Evolutionary conservation across 139 green algal genomes (phyloP), one percentile per base, ranked within the genome.

Genomic region (Gonium pectorale): DNA sequence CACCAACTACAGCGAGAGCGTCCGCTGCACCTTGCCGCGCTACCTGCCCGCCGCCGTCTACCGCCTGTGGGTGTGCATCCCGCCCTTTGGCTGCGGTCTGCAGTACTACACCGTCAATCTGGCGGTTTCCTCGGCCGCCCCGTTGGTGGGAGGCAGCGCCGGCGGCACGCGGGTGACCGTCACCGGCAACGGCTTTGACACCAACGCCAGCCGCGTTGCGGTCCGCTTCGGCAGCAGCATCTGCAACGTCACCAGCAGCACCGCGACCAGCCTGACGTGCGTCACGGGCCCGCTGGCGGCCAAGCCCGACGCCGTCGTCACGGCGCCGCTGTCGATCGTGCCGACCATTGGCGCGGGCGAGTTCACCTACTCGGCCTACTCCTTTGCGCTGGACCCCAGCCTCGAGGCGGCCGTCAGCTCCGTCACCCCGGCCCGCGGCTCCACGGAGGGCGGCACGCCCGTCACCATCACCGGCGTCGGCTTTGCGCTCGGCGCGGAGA

Each of bases 401-500:
- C 66, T 92, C 5, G 93, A 92, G n/a, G 46, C 87, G 26, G 63
- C 66, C 1, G 52, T 94, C 38, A 78, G 71, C 2, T 21, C 17
- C n/a, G 44, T 93, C 2, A 79, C 11, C 24, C 87, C 92, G 13
- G 37, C 46, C 5, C 69, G 83, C 2, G 92, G 92, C 44, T 89
- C 88, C 17, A 92, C 92, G 26, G 91, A 90, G 44, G 92, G 92
- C 29, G 90, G 90, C 44, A 94, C 90, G 24, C 27, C 21, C 3
- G 6, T 94, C n/a, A 88, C 54, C 3, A 77, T 94, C n/a, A 84
- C 69, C 11, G 90, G 89, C 69, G 64, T 29, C 6, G 41, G 71
- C 81, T 81, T 91, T 6, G n/a, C 0, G 15, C 15, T 56, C 0
- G n/a, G 63, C 19, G 38, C 69, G 11, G 67, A 0, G 9, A 44